phyloP scores from a whole-genome alignment of 768 basidiomycete species.

The Boletus rubropictus region DNA sequence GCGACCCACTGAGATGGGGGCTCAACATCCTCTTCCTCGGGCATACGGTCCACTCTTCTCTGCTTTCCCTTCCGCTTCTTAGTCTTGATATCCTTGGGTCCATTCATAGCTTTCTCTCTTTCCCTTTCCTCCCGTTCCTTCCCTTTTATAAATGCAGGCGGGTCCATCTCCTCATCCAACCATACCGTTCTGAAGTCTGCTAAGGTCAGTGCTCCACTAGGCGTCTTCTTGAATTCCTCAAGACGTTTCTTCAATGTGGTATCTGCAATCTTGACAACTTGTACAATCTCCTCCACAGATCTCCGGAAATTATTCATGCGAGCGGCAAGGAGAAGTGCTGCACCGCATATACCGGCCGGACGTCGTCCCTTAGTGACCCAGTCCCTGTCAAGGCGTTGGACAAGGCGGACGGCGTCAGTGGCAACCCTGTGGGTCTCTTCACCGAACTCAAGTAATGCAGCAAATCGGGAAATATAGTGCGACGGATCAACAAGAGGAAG shows the following conservation, averaged over 20 bases:
- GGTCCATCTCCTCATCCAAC: constrained; percentile 89
- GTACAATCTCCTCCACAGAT: constrained; percentile 91
- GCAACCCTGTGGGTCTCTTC: constrained; percentile 91
- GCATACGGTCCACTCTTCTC: constrained; percentile 36
- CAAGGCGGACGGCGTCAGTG: constrained; percentile 87
- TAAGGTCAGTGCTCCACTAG: constrained; percentile 78
- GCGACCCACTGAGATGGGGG: constrained; percentile 12
- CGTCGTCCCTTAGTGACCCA: constrained; percentile 97
- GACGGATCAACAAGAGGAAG: constrained; percentile 92
- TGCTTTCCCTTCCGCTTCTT: constrained; percentile 35
- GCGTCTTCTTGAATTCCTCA: constrained; percentile 90
- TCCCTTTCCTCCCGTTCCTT: constrained; percentile 63
- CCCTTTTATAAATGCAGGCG: constrained; percentile 80
- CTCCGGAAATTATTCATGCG: constrained; percentile 98
- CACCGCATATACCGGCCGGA: constrained; percentile 96
- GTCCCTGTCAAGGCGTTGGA: constrained; percentile 89
- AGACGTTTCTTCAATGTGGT: constrained; percentile 88
- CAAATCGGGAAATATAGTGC: constrained; percentile 94
- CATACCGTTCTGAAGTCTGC: constrained; percentile 87
- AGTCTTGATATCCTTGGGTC: constrained; percentile 20
- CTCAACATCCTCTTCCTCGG: constrained; percentile 29
- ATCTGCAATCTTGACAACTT: constrained; percentile 99
- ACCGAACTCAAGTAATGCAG: constrained; percentile 91
- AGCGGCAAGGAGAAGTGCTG: constrained; percentile 88
- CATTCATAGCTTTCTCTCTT: constrained; percentile 36